Evolutionary conservation across 2,329 filamentous ascomycete species (phyloP).

Genomic region (Aureobasidium leucospermi): DNA sequence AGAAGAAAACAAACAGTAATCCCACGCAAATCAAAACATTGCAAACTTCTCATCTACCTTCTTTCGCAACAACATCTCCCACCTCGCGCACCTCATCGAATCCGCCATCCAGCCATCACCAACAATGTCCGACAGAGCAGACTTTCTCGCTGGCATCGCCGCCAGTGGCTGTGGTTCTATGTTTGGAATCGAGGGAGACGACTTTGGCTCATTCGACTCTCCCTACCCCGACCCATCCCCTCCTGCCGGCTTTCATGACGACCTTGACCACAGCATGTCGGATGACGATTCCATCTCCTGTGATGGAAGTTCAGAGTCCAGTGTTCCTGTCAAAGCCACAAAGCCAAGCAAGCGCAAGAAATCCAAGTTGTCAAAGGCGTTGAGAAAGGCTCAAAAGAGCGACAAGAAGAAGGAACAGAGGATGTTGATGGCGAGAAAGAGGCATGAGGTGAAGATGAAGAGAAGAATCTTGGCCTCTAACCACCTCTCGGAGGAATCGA

Average conservation of each 20-base stretch:
- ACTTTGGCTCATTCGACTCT: not conserved
- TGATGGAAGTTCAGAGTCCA: too few species aligned
- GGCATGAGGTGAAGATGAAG: too few species aligned
- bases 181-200: not conserved
- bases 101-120: not conserved
- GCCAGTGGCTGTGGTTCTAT: not conserved
- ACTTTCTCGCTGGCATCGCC: not conserved
- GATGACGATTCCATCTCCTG: not conserved
- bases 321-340: too few species aligned
- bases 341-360: too few species aligned
- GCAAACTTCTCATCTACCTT: not conserved
- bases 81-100: not conserved
- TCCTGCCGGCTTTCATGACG: not conserved
- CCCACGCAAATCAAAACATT: too few species aligned
- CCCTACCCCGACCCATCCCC: not conserved
- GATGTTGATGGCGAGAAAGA: too few species aligned
- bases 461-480: too few species aligned
- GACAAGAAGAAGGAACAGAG: too few species aligned
- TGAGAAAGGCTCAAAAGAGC: too few species aligned
- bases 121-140: not conserved
- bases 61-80: not conserved
- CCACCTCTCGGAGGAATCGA: too few species aligned
- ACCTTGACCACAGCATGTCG: not conserved
- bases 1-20: too few species aligned
- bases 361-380: too few species aligned